Evolutionary conservation across 495 filamentous ascomycete species (phyloP).

Genomic region (Tuber magnatum): DNA sequence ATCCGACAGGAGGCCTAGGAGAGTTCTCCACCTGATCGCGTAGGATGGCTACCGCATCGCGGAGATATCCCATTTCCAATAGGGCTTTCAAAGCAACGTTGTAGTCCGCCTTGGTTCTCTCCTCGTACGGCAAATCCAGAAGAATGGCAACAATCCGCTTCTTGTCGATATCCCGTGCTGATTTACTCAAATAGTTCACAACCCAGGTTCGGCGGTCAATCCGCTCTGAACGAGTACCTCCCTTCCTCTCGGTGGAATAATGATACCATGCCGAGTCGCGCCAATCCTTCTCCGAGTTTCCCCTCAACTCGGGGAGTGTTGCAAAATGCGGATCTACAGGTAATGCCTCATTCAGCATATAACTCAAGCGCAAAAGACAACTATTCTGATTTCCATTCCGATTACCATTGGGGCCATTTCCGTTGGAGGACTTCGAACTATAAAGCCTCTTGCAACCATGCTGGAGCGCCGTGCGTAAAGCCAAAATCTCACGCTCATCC

Average conservation of each 20-base stretch:
- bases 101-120: background rate
- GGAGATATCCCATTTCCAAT: background rate
- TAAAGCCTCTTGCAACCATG: slow-evolving; percentile 30
- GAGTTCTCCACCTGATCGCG: background rate
- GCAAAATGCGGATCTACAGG: slow-evolving; percentile 14
- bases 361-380: slow-evolving; percentile 15
- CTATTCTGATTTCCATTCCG: slow-evolving; percentile 9
- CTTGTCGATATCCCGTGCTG: slow-evolving; percentile 27
- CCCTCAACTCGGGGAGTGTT: slow-evolving; percentile 20
- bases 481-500: slow-evolving; percentile 20
- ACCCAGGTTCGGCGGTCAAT: slow-evolving; percentile 20
- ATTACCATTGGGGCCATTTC: slow-evolving; percentile 7
- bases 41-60: background rate
- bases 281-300: background rate
- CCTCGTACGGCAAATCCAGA: slow-evolving; percentile 10
- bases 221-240: background rate
- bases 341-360: slow-evolving; percentile 13
- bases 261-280: slow-evolving; percentile 39
- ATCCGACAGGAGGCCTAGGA: background rate
- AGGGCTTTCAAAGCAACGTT: background rate
- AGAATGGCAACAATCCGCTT: slow-evolving; percentile 27
- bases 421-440: slow-evolving; percentile 6
- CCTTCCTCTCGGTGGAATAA: slow-evolving; percentile 28
- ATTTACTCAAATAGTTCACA: slow-evolving; percentile 19
- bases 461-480: slow-evolving; percentile 16